Conservation (phyloP, 164 flowering plant species). For the Sedum album region DNA sequence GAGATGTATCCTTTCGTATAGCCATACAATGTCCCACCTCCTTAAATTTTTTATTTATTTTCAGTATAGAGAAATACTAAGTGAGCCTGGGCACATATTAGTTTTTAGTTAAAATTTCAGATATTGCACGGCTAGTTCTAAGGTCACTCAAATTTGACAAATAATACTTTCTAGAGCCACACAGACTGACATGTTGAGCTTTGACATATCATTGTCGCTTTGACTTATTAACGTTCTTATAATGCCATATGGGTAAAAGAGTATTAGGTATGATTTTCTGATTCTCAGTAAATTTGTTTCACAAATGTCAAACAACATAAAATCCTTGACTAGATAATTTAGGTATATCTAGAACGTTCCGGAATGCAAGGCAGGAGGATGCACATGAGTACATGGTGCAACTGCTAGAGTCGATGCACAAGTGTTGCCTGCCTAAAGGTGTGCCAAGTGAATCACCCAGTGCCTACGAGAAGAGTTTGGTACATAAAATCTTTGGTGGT, state of each 20-base stretch:
- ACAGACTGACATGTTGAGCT: too few relatives aligned
- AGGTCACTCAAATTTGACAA: too few relatives aligned
- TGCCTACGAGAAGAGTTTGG: constrained; percentile 95
- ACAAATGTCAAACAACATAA: not conserved
- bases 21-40: not conserved
- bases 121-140: too few relatives aligned
- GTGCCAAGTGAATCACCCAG: constrained; percentile 79
- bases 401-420: constrained; percentile 94
- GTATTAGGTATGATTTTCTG: not conserved
- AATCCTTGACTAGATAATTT: constrained; percentile 35
- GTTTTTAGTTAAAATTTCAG: too few relatives aligned
- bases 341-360: constrained; percentile 89
- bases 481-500: constrained; percentile 95
- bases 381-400: constrained; percentile 99
- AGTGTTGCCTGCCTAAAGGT: constrained; percentile 90
- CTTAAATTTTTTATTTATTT: too few relatives aligned
- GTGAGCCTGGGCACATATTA: not conserved
- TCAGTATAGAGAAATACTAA: not conserved
- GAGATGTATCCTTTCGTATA: constrained; percentile 68
- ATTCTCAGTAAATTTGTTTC: not conserved
- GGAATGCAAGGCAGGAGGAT: constrained; percentile 96
- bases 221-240: too few relatives aligned
- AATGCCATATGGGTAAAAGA: not conserved
- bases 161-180: not conserved
- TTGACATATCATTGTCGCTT: too few relatives aligned